These are phyloP conservation scores for Epichloe uncinata DNA, from an alignment of 2,329 filamentous ascomycete species.

Conservation along the genomic window DNA sequence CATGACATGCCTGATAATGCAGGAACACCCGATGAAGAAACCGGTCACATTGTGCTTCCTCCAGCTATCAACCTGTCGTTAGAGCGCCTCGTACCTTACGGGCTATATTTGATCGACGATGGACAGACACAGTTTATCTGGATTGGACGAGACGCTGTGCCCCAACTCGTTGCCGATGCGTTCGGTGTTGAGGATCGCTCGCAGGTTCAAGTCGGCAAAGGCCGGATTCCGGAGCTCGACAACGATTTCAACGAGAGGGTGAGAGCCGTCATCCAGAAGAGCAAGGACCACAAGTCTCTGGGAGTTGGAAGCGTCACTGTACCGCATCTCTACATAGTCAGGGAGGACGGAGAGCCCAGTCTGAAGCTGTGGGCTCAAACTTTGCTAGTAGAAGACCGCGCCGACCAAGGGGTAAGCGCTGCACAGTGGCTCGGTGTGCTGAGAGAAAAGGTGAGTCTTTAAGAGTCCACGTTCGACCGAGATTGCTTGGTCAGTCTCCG, in stretches of 20 bases:
- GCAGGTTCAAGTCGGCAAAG: slow-evolving; percentile 84
- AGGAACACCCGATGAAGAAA: slow-evolving; percentile 71
- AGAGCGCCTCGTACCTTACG: slow-evolving; percentile 75
- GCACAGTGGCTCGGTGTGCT: slow-evolving; percentile 86
- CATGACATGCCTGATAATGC: slow-evolving; percentile 96
- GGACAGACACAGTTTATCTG: slow-evolving; percentile 96
- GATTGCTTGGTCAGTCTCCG: neutral
- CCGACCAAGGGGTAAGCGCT: slow-evolving; percentile 85
- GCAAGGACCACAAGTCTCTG: slow-evolving; percentile 70
- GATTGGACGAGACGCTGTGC: slow-evolving; percentile 86
- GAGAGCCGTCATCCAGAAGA: slow-evolving; percentile 82
- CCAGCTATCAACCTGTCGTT: slow-evolving; percentile 77
- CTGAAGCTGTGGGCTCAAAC: slow-evolving; percentile 96
- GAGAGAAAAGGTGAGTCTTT: slow-evolving; percentile 69
- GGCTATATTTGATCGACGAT: slow-evolving; percentile 92
- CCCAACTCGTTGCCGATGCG: slow-evolving; percentile 76
- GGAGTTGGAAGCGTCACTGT: slow-evolving; percentile 88
- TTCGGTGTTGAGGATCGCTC: slow-evolving; percentile 78
- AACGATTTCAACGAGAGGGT: slow-evolving; percentile 96
- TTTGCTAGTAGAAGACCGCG: slow-evolving; percentile 83
- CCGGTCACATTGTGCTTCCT: slow-evolving; percentile 79
- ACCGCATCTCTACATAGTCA: slow-evolving; percentile 83
- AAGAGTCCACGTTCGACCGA: neutral
- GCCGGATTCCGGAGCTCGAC: slow-evolving; percentile 71
- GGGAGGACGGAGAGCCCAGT: slow-evolving; percentile 91